Base-by-base conservation (phyloP, 768 basidiomycete species). In the Polyporus arcularius region DNA sequence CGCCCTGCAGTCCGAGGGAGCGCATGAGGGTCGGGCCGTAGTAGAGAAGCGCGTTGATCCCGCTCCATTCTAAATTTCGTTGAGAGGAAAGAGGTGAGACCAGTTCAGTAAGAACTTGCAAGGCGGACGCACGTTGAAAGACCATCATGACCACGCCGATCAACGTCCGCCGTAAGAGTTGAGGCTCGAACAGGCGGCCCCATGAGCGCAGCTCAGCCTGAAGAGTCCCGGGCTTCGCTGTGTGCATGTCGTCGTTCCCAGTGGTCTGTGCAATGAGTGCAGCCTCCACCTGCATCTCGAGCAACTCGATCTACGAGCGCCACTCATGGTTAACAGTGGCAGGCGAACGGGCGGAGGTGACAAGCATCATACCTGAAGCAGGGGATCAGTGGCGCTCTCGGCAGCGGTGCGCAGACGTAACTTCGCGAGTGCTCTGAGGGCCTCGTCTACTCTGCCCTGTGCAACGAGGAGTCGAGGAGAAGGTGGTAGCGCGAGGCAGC, bases 1-100 rank as follows among this genome's bases (percentile, higher is more conserved):
- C 83, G 16, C 87, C 86, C 21, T 76, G 74, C 30, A 92, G 61
- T 4, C 89, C 90, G 46, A 93, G 79, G 52, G 77, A 84, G 35
- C 71, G 79, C 48, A 92, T 82, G 3, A 94, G 77, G 0, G 84
- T 85, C 1, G 92, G 92, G 0, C 90, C 91, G 65, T 92, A 94
- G 67, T 93, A 94, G 8, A 93, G 76, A 35, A 94, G 70, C 10
- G 92, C 90, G 67, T 93, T 94, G 63, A 93, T 94, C 2, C 92
- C 92, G 59, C 85, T 88, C 92, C 92, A 93, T 75, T 93, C 90
- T 93, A 66, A 14, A 21, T 7, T 10, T 41, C 16, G 11, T 10
- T 41, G 40, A 1, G 26, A 46, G n/a, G 18, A n/a, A 26, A n/a
- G 42, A 10, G 5, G 40, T 41, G 10, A 35, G 49, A 14, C 21